Evolutionary conservation across 306 rosid species (phyloP).

Genomic region (Cyclanthera cordifolia): DNA sequence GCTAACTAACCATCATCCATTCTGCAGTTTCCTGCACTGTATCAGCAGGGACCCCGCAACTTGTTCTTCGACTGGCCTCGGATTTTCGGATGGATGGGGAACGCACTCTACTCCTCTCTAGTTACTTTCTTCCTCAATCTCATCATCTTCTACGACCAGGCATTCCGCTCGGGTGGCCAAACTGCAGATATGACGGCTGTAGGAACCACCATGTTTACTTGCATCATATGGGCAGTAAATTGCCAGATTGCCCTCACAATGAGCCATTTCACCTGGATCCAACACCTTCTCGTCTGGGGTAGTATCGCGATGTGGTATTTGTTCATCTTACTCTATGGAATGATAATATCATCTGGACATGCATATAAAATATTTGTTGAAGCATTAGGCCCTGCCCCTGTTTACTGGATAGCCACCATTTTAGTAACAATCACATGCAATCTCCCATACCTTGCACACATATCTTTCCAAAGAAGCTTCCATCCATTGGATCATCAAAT

Average conservation of each 20-base stretch:
- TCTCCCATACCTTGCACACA: slow-evolving; percentile 76
- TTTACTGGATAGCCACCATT: slow-evolving; percentile 67
- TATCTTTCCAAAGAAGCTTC: slow-evolving; percentile 78
- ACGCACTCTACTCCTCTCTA: slow-evolving; percentile 72
- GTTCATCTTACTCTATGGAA: slow-evolving; percentile 65
- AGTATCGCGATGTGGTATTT: slow-evolving; percentile 79
- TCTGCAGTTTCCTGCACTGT: slow-evolving; percentile 85
- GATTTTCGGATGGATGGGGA: slow-evolving; percentile 94
- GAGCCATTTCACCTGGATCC: slow-evolving; percentile 99
- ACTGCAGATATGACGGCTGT: slow-evolving; percentile 73
- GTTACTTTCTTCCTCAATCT: slow-evolving; percentile 62
- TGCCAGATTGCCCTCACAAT: slow-evolving; percentile 83
- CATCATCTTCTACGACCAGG: slow-evolving; percentile 59
- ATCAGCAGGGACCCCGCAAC: slow-evolving; percentile 90
- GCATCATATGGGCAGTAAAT: slow-evolving; percentile 92
- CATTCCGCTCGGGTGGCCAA: slow-evolving; percentile 71
- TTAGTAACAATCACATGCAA: slow-evolving; percentile 57
- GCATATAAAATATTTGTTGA: slow-evolving; percentile 64
- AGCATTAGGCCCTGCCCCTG: slow-evolving; percentile 74
- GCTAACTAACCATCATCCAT: not conserved
- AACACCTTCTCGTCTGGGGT: slow-evolving; percentile 84
- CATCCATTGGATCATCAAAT: slow-evolving; percentile 90
- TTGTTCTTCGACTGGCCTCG: slow-evolving; percentile 91
- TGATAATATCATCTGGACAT: slow-evolving; percentile 32
- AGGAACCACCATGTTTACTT: slow-evolving; percentile 90